Evolutionary conservation across 768 basidiomycete genomes (phyloP).

Genomic region (Tricholoma saponaceum): DNA sequence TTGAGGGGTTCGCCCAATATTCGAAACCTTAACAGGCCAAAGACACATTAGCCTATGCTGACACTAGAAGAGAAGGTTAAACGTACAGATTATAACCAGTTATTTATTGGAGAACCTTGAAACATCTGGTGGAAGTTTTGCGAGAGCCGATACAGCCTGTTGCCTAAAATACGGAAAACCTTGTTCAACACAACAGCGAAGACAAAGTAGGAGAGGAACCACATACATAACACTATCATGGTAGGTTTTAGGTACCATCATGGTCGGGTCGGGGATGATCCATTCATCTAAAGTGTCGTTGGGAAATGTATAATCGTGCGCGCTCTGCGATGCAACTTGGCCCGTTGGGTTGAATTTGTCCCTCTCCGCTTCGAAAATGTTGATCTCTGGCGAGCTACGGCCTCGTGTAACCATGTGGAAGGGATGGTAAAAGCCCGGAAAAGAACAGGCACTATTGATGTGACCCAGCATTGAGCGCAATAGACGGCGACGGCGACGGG

Average conservation of each 20-base stretch:
- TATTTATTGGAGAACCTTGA: conserved; percentile 35
- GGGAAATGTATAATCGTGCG: conserved; percentile 37
- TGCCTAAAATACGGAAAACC: too few species aligned
- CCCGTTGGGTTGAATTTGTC: conserved; percentile 45
- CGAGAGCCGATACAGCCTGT: too few species aligned
- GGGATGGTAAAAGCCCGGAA: conserved; percentile 71
- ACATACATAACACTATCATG: conserved; percentile 45
- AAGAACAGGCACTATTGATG: conserved; percentile 62
- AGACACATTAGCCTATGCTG: not conserved
- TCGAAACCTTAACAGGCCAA: too few species aligned
- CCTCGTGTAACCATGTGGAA: conserved; percentile 54
- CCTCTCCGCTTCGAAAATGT: conserved; percentile 74
- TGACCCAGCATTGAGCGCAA: too few species aligned
- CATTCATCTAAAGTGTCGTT: conserved; percentile 23
- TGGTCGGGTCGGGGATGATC: conserved; percentile 26
- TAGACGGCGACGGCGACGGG: too few species aligned
- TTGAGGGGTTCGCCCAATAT: conserved; percentile 38
- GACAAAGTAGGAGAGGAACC: not conserved
- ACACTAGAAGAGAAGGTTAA: not conserved
- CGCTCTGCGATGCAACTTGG: conserved; percentile 65
- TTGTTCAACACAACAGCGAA: too few species aligned
- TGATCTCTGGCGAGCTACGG: conserved; percentile 79
- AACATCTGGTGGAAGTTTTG: conserved; percentile 45
- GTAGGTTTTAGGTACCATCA: conserved; percentile 35
- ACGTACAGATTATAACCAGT: not conserved